Evolutionary conservation across 805 yeast genomes (phyloP).

Genomic region (Starmera amethionina): DNA sequence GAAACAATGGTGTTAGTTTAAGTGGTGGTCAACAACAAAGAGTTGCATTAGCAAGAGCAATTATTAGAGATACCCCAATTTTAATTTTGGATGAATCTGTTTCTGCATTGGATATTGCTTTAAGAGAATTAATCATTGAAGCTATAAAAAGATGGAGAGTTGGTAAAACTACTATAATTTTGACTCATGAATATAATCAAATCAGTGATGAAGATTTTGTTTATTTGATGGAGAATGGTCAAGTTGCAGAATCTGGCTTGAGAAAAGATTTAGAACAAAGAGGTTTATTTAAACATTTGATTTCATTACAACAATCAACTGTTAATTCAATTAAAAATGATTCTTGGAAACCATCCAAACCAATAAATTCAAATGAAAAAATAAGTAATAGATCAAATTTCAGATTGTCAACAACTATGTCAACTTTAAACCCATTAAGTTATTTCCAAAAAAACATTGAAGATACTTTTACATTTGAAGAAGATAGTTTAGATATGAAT

Average conservation of each 20-base stretch:
- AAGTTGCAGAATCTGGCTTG: constrained; percentile 34
- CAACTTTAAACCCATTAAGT: constrained; percentile 12
- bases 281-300: constrained; percentile 11
- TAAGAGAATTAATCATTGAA: constrained; percentile 35
- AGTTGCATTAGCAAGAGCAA: constrained; percentile 78
- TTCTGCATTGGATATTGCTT: constrained; percentile 62
- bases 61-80: constrained; percentile 60
- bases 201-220: constrained; percentile 51
- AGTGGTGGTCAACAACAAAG: constrained; percentile 93
- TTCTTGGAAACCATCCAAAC: background rate
- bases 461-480: background rate
- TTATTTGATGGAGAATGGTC: constrained; percentile 50
- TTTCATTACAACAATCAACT: constrained; percentile 9
- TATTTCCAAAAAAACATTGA: constrained; percentile 5
- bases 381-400: background rate
- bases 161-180: constrained; percentile 65
- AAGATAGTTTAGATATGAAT: background rate
- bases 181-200: constrained; percentile 68
- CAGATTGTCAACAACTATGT: constrained; percentile 11
- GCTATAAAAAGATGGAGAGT: constrained; percentile 50
- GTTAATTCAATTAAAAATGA: background rate
- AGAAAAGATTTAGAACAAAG: constrained; percentile 22
- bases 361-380: background rate
- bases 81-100: constrained; percentile 79
- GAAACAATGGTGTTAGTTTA: constrained; percentile 35